phyloP scores from a whole-genome alignment of 148 eudicot genomes.

The Amaranthus palmeri region DNA sequence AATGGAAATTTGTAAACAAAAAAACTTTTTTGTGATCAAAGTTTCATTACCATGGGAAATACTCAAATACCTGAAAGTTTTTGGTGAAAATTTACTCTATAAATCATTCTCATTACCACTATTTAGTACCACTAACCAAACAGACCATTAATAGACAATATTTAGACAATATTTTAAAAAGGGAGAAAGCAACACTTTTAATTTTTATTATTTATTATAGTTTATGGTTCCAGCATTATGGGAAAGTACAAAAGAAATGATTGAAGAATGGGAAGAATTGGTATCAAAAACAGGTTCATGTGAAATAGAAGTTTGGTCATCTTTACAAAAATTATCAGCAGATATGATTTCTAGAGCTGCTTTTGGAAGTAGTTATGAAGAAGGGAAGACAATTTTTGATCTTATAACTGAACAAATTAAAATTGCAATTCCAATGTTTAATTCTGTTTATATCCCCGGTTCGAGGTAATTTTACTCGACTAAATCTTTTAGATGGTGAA shows the following conservation, averaged over 20 bases:
- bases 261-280: constrained; percentile 29
- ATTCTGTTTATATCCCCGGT: constrained; percentile 28
- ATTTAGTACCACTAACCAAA: too few relatives aligned
- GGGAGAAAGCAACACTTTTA: not conserved
- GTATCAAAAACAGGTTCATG: constrained; percentile 13
- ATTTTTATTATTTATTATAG: not conserved
- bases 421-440: not conserved
- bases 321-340: constrained; percentile 22
- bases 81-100: too few relatives aligned
- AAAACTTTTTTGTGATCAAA: too few relatives aligned
- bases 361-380: constrained; percentile 32
- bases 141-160: too few relatives aligned
- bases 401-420: constrained; percentile 25
- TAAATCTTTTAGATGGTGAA: too few relatives aligned
- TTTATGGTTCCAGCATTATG: constrained; percentile 25
- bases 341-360: constrained; percentile 37
- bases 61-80: too few relatives aligned
- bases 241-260: constrained; percentile 17
- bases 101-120: too few relatives aligned
- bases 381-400: constrained; percentile 26
- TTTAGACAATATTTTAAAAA: too few relatives aligned
- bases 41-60: too few relatives aligned
- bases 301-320: constrained; percentile 33
- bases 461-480: constrained; percentile 20
- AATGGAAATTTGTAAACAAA: too few relatives aligned